Evolutionary conservation across 2,329 filamentous ascomycete genomes (phyloP), one percentile per base, ranked within the genome.

Genomic region (Epichloe brachyelytri): DNA sequence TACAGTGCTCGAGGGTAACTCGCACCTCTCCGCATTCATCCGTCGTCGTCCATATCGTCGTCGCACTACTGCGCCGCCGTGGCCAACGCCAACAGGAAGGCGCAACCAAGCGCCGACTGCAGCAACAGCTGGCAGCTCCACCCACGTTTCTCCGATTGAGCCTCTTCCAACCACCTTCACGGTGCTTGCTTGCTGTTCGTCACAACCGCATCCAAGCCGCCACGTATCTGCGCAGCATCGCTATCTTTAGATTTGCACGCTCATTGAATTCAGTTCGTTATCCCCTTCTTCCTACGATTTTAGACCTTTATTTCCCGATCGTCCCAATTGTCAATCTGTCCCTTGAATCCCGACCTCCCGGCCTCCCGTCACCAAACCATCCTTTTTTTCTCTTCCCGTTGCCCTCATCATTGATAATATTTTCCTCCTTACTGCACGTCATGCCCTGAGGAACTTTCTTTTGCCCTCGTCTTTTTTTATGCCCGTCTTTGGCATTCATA

Each of bases 241-340:
- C 54, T 45, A 53, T 57, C 46, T 41, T 56, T 53, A 53, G 55
- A 57, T 57, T 58, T 56, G 58, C 58, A 43, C 46, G 58, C 57
- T 63, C 59, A 52, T 63, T 59, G 58, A 61, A 59, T 59, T 55
- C 56, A 66, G 65, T 68, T 67, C 62, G 65, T 68, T 53, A 26
- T 51, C 49, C 56, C 52, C 52, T 48, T 52, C 49, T 50, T 51
- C 41, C 45, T 54, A 48, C 38, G 51, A 52, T 33, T 33, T 50
- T 51, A 47, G 56, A 53, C 56, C 51, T 51, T 46, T 44, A 49
- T 52, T 47, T 51, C 46, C 44, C 26, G 19, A 50, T 43, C 44
- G 26, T 34, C 46, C 45, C 52, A 52, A 51, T 50, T 48, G 49
- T 51, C 53, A 51, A 49, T 52, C 43, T 51, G 26, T 41, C 37